Percentiles rank a stretch among this genome's conserved stretches.
phyloP scores from a whole-genome alignment of 345 rosid genomes.

The Eucalyptus shirleyi region DNA sequence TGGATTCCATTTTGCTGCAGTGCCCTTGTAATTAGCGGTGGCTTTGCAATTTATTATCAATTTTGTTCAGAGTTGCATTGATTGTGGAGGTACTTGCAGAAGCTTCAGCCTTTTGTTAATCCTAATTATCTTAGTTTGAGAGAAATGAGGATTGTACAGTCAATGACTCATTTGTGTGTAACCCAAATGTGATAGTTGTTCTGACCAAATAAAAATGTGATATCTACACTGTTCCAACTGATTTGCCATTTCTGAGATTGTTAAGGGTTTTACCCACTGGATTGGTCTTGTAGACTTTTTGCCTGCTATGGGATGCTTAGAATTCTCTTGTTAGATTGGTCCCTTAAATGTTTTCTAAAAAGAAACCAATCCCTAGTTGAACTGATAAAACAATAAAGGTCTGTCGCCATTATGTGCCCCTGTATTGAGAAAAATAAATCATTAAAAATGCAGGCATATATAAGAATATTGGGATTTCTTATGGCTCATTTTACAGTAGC shows the following conservation, averaged over 20 bases:
- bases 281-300: not conserved
- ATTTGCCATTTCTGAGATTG: not conserved
- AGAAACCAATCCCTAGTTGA: too few relatives aligned
- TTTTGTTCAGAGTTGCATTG: too few relatives aligned
- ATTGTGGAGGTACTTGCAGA: not conserved
- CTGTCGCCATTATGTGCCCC: not conserved
- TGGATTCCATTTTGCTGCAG: too few relatives aligned
- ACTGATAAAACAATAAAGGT: not conserved
- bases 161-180: not conserved
- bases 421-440: not conserved
- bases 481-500: not conserved
- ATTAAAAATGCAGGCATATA: not conserved
- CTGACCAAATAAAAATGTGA: too few relatives aligned
- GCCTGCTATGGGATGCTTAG: too few relatives aligned
- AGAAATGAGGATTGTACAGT: not conserved
- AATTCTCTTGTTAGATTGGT: not conserved
- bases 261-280: not conserved
- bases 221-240: not conserved
- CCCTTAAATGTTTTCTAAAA: not conserved
- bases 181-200: not conserved
- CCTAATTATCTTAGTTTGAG: not conserved
- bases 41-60: too few relatives aligned
- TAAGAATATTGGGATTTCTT: not conserved
- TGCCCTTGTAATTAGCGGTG: too few relatives aligned
- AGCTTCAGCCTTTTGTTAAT: not conserved